Evolutionary conservation across 106 monocot species (phyloP), one percentile per base, ranked within the genome.

Genomic region (Platanthera guangdongensis): DNA sequence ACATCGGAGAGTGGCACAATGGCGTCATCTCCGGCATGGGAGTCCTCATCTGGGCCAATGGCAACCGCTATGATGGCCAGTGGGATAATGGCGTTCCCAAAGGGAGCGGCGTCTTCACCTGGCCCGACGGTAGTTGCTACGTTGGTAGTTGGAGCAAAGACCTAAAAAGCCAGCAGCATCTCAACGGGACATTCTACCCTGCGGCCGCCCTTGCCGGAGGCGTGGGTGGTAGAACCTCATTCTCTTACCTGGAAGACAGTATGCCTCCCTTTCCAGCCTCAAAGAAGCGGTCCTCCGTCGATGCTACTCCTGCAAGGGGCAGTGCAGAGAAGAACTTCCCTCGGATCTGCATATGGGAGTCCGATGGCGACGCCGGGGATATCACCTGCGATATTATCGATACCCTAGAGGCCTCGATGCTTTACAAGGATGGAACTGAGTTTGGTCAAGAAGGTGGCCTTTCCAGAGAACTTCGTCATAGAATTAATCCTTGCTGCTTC

Each of bases 341-440:
- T 0, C 76, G 84, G 82, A 93, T 93, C 76, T 93, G 93, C 73
- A 93, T 93, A 74, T 93, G 93, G 93, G 93, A 93, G 50, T 88
- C 87, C 0, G 93, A 93, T 18, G 87, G 86, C 2, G 93, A 90
- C 68, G 87, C 87, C 9, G 93, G 90, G 9, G 93, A 93, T 47
- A 91, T 91, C 64, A 91, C 91, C n/a, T 91, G 91, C 50, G 91
- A 91, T 62, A 91, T 91, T 70, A 86, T 91, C 45, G 91, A 91
- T 69, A 80, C 89, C 1, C 63, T 89, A 50, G 87, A 85, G 73
- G 87, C 85, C 8, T 85, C 90, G 14, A 81, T 85, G 83, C 74
- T 90, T 6, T 87, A 81, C 83, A 57, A 78, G 60, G 78, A 77
- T 21, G 76, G 80, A 9, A 71, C 47, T 2, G 45, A 75, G 28